These are phyloP conservation scores for Colletotrichum sp. DNA, from an alignment of 2,329 filamentous ascomycete genomes.

Conservation along the genomic window DNA sequence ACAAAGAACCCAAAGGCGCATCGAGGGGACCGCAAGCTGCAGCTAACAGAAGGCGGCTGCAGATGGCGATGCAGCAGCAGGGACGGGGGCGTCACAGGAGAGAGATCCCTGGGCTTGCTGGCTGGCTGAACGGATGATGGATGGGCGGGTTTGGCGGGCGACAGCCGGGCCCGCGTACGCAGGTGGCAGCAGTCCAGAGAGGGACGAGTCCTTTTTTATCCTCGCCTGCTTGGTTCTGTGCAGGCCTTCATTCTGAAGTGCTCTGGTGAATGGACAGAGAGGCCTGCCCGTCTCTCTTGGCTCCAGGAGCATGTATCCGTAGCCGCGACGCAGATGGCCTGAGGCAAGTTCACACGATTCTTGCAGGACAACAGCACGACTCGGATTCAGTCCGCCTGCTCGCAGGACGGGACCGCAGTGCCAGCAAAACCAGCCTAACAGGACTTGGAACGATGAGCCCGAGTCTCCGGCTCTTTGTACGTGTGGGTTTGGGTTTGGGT, in stretches of 20 bases:
- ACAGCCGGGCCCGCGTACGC: neutral
- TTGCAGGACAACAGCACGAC: neutral
- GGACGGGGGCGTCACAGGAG: neutral
- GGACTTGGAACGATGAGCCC: neutral
- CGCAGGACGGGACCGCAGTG: neutral
- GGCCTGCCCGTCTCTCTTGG: neutral
- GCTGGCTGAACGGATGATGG: neutral
- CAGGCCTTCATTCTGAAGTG: neutral
- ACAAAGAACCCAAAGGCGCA: neutral
- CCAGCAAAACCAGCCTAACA: neutral
- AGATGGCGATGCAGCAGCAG: constrained; percentile 7
- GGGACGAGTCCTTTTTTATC: neutral
- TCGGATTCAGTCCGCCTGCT: neutral
- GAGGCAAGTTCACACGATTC: neutral
- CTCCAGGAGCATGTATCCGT: neutral
- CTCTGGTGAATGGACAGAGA: neutral
- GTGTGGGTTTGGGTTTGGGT: neutral
- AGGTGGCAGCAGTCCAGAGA: neutral
- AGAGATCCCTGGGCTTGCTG: constrained; percentile 7
- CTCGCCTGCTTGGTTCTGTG: neutral
- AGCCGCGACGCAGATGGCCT: neutral
- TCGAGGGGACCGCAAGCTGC: neutral
- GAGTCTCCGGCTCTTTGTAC: constrained; percentile 9
- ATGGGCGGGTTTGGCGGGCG: constrained; percentile 12
- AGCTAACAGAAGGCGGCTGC: neutral